phyloP scores from a whole-genome alignment of 768 basidiomycete genomes.

The Mycena filopes region DNA sequence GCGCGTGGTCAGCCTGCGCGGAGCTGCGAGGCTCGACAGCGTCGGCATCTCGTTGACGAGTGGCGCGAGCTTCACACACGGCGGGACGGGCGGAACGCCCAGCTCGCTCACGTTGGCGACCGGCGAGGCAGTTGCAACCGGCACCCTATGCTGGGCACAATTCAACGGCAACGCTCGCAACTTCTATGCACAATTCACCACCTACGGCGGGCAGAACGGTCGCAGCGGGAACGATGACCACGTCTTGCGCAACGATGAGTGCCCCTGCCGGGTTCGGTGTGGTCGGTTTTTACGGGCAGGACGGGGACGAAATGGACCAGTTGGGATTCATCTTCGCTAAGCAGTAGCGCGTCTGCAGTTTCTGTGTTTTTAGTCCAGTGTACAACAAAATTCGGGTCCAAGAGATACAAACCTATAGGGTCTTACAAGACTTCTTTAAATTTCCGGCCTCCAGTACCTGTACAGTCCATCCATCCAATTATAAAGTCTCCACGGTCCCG shows the following conservation, averaged over 20 bases:
- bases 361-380: neutral
- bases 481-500: constrained; percentile 6
- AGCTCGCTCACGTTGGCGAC: constrained; percentile 39
- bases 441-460: too few species aligned
- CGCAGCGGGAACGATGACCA: constrained; percentile 42
- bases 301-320: constrained; percentile 43
- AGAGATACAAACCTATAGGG: too few species aligned
- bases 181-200: constrained; percentile 44
- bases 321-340: constrained; percentile 24
- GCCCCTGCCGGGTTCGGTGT: constrained; percentile 47
- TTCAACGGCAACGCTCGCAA: constrained; percentile 43
- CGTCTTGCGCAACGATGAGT: constrained; percentile 39
- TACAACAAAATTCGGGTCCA: neutral
- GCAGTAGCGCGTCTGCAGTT: neutral
- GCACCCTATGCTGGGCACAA: constrained; percentile 41
- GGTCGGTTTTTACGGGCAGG: constrained; percentile 46
- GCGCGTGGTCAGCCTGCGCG: constrained; percentile 45
- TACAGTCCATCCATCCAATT: neutral
- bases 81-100: constrained; percentile 47
- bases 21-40: constrained; percentile 45
- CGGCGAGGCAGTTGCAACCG: constrained; percentile 39
- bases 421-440: too few species aligned
- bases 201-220: constrained; percentile 43
- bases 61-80: constrained; percentile 39
- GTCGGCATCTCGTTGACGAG: constrained; percentile 41